Percentiles rank a stretch among this genome's conserved stretches.
phyloP scores from a whole-genome alignment of 1,284 basidiomycete genomes.

The Trichosporon faecale region DNA sequence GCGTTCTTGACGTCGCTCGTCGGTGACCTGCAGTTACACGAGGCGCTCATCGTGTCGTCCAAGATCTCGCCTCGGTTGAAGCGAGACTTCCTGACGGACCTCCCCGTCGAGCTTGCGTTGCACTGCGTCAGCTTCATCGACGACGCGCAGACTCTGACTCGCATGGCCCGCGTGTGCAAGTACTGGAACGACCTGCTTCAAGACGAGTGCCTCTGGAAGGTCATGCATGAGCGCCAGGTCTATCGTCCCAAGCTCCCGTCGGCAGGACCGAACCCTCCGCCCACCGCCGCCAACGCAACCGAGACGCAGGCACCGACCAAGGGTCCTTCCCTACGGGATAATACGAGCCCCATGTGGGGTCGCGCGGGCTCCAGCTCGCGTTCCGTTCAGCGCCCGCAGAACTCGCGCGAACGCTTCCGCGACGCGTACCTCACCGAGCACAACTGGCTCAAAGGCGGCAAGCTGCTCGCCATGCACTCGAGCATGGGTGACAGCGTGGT shows the following conservation, averaged over 20 bases:
- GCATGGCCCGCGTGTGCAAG: slow-evolving; percentile 69
- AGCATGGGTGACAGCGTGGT: slow-evolving; percentile 72
- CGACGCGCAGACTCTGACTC: slow-evolving; percentile 70
- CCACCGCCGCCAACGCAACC: slow-evolving; percentile 2
- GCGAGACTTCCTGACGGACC: slow-evolving; percentile 76
- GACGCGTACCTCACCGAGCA: slow-evolving; percentile 61
- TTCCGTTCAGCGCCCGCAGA: slow-evolving; percentile 11
- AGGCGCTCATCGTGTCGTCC: slow-evolving; percentile 73
- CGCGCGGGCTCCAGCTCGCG: slow-evolving; percentile 11
- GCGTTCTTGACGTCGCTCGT: slow-evolving; percentile 65
- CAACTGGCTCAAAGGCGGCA: slow-evolving; percentile 82
- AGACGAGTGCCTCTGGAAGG: slow-evolving; percentile 81
- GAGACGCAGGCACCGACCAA: slow-evolving; percentile 2
- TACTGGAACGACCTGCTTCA: slow-evolving; percentile 74
- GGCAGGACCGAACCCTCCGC: slow-evolving; percentile 18
- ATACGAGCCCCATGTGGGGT: background rate
- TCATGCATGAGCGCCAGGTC: slow-evolving; percentile 66
- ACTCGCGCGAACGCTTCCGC: slow-evolving; percentile 25
- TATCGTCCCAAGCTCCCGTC: slow-evolving; percentile 49
- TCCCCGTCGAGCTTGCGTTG: slow-evolving; percentile 80
- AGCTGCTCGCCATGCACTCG: slow-evolving; percentile 68
- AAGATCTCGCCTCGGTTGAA: slow-evolving; percentile 75
- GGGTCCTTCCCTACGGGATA: background rate
- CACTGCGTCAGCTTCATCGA: slow-evolving; percentile 80
- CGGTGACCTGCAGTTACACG: slow-evolving; percentile 64